Evolutionary conservation across 192 early-diverging fungal genomes (phyloP), one percentile per base, ranked within the genome.

Genomic region (Funneliformis geosporum): DNA sequence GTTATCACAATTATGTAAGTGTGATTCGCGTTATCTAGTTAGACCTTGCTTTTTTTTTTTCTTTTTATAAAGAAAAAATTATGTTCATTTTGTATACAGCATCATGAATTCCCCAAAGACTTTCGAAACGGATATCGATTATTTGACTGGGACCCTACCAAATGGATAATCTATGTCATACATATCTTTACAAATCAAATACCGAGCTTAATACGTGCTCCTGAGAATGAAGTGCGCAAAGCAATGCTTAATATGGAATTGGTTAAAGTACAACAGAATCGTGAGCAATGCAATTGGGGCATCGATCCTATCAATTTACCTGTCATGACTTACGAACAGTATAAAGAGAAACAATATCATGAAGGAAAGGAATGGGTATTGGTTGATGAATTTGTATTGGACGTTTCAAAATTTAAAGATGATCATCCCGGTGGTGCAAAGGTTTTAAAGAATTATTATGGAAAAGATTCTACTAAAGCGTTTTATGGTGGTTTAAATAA

Each of bases 401-500:
- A 97, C 79, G 89, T 98, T 64, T 84, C 86, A 61, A 79, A 90
- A 33, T 98, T 98, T 86, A 89, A 94, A 70, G 87, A 93, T 75
- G 90, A 95, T 60, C 96, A 98, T 81, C 96, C 96, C 12, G 97
- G 96, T 78, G 96, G 96, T 76, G 82, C 84, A 50, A 89, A 88
- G 21, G 91, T 93, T 79, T 84, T 97, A 78, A 86, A 87, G 27
- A 84, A 86, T 73, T 89, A 85, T 39, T 86, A 96, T 43, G 97
- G 97, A 76, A 93, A 94, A 82, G 95, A 98, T 80, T 90, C 92
- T 80, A 96, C 96, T 12, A 87, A 85, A 16, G 87, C 93, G 2
- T 97, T 97, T 87, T 94, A 97, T 76, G 96, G 97, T 25, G 95
- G 93, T 68, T 89, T 97, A 21, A 96, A 98, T 84, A 86, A 93